Percentiles rank a stretch among this genome's conserved stretches.
These are phyloP conservation scores for Berkeleyomyces rouxiae DNA, from an alignment of 2,329 filamentous ascomycete species.

Conservation along the genomic window DNA sequence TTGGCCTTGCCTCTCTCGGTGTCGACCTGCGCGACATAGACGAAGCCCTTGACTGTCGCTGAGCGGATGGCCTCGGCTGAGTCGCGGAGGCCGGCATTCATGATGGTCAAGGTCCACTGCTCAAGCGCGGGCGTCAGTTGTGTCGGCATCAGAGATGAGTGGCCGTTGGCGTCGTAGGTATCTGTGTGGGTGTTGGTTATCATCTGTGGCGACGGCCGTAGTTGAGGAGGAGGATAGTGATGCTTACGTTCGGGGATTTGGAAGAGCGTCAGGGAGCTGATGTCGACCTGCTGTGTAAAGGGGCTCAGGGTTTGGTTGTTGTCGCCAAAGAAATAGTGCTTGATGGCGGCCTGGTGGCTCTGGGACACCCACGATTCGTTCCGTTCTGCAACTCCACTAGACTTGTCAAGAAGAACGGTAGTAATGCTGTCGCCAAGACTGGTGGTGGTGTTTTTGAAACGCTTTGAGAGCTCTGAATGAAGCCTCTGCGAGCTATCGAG, in stretches of 20 bases:
- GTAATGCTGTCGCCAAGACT: constrained; percentile 50
- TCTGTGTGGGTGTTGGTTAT: constrained; percentile 15
- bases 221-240: not conserved
- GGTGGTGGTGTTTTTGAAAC: constrained; percentile 42
- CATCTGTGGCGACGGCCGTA: constrained; percentile 4
- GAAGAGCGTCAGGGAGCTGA: constrained; percentile 58
- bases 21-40: constrained; percentile 86
- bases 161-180: constrained; percentile 20
- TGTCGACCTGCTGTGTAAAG: constrained; percentile 71
- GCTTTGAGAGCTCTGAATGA: constrained; percentile 54
- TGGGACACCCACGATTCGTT: constrained; percentile 59
- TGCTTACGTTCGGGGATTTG: constrained; percentile 43
- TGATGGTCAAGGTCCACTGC: constrained; percentile 71
- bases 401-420: constrained; percentile 66
- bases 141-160: constrained; percentile 41
- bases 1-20: constrained; percentile 66
- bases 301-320: constrained; percentile 62
- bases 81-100: constrained; percentile 57
- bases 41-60: constrained; percentile 75
- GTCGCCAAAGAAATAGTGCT: constrained; percentile 89
- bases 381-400: constrained; percentile 66
- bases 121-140: constrained; percentile 52
- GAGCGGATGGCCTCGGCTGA: constrained; percentile 57
- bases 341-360: constrained; percentile 58
- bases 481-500: constrained; percentile 58